phyloP scores from a whole-genome alignment of 148 eudicot genomes.

The Rhododendron mucronatum region DNA sequence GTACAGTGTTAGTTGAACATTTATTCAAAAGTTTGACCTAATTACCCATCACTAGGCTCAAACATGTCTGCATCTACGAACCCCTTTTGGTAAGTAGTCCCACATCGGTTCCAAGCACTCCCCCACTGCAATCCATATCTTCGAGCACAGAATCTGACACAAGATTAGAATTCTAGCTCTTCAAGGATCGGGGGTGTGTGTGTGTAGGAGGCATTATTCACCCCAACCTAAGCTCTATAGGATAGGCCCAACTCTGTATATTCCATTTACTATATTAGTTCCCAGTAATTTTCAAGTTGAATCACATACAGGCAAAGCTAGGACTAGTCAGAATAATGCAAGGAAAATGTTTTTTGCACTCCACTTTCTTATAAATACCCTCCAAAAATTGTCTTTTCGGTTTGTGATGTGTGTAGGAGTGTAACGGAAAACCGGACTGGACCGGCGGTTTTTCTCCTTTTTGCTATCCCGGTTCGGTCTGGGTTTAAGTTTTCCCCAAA shows the following conservation, averaged over 20 bases:
- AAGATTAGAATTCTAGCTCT: not conserved
- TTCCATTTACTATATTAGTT: too few relatives aligned
- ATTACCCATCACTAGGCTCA: not conserved
- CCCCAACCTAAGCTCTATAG: not conserved
- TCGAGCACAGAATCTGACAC: not conserved
- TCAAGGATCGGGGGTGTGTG: not conserved
- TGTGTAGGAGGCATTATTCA: not conserved
- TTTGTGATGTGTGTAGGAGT: too few relatives aligned
- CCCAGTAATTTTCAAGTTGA: too few relatives aligned
- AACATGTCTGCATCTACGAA: not conserved
- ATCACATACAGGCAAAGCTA: not conserved
- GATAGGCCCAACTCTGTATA: not conserved
- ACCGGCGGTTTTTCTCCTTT: too few relatives aligned
- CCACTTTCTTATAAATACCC: too few relatives aligned
- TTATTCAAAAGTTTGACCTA: not conserved
- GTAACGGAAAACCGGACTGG: too few relatives aligned
- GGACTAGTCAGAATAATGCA: not conserved
- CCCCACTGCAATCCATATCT: too few relatives aligned
- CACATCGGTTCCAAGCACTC: not conserved
- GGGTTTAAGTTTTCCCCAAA: too few relatives aligned
- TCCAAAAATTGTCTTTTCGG: too few relatives aligned
- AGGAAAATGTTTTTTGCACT: too few relatives aligned
- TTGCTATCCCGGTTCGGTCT: too few relatives aligned
- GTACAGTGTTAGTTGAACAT: not conserved
- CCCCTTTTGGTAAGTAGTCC: not conserved